A percentile compares a stretch with the other conserved stretches of the same genome.
Evolutionary conservation across 2,329 filamentous ascomycete genomes (phyloP).

Genomic region (Trichophaea hybrida): DNA sequence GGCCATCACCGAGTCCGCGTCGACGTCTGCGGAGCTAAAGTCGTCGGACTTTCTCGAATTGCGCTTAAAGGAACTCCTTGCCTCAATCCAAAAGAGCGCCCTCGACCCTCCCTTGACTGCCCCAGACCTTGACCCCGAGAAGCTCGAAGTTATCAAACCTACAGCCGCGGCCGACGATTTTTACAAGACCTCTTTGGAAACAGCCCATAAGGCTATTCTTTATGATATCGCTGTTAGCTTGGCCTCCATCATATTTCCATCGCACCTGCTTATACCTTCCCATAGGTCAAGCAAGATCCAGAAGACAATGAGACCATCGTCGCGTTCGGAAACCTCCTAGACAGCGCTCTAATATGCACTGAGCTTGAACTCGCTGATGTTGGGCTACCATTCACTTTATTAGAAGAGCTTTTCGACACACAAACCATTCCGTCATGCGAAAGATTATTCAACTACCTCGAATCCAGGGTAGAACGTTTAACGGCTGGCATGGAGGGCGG

Average conservation of each 20-base stretch:
- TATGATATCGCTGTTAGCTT: slow-evolving; percentile 58
- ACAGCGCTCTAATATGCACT: slow-evolving; percentile 76
- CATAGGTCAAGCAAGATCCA: slow-evolving; percentile 47
- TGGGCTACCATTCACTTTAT: slow-evolving; percentile 71
- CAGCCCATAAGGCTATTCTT: slow-evolving; percentile 67
- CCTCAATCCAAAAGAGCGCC: slow-evolving; percentile 34
- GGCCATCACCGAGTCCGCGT: background rate
- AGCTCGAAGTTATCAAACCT: slow-evolving; percentile 23
- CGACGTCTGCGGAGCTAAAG: background rate
- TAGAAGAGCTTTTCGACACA: slow-evolving; percentile 90
- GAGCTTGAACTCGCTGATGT: slow-evolving; percentile 61
- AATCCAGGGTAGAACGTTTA: slow-evolving; percentile 79
- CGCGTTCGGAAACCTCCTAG: slow-evolving; percentile 82
- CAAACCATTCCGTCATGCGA: slow-evolving; percentile 88
- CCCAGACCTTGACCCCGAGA: slow-evolving; percentile 41
- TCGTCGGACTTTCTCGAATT: slow-evolving; percentile 8
- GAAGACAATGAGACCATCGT: slow-evolving; percentile 44
- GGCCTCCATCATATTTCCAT: slow-evolving; percentile 1
- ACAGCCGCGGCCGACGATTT: slow-evolving; percentile 28
- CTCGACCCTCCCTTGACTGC: slow-evolving; percentile 66
- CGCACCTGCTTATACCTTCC: slow-evolving; percentile 41
- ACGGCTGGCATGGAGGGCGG: slow-evolving; percentile 41
- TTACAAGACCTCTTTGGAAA: slow-evolving; percentile 52
- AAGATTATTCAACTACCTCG: slow-evolving; percentile 84
- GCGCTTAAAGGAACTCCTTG: slow-evolving; percentile 11